Evolutionary conservation across 1,139 yeast species (phyloP).

Genomic region (Lodderomyces pseudojiufengensis): DNA sequence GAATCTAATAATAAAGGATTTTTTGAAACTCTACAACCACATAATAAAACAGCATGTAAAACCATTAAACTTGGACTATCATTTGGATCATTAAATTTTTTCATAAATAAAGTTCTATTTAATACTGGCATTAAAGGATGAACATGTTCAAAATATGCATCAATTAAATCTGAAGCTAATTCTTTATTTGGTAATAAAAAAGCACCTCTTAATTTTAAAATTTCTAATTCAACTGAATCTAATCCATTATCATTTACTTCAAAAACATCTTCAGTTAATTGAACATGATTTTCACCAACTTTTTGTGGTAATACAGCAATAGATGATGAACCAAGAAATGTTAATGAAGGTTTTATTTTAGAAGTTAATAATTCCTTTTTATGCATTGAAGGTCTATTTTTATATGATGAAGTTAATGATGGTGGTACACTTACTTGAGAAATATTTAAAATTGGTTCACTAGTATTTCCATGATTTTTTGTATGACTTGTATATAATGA

Average conservation of each 20-base stretch:
- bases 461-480: slow-evolving; percentile 3
- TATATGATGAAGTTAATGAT: slow-evolving; percentile 40
- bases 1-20: slow-evolving; percentile 57
- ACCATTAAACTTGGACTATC: slow-evolving; percentile 68
- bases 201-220: slow-evolving; percentile 67
- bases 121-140: slow-evolving; percentile 75
- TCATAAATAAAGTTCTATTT: slow-evolving; percentile 60
- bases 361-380: slow-evolving; percentile 30
- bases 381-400: slow-evolving; percentile 38
- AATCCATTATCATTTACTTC: slow-evolving; percentile 37
- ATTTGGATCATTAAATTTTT: slow-evolving; percentile 50
- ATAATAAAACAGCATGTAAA: slow-evolving; percentile 64
- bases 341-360: slow-evolving; percentile 31
- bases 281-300: slow-evolving; percentile 44
- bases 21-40: slow-evolving; percentile 62
- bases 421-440: slow-evolving; percentile 46
- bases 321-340: slow-evolving; percentile 43
- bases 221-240: slow-evolving; percentile 67
- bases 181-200: slow-evolving; percentile 63
- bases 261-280: slow-evolving; percentile 40
- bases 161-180: slow-evolving; percentile 58
- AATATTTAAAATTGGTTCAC: slow-evolving; percentile 43
- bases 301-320: slow-evolving; percentile 40
- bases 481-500: not conserved
- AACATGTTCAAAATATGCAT: slow-evolving; percentile 60